These are phyloP conservation scores for Ceratobasidium sp. DNA, from an alignment of 1,284 basidiomycete genomes.

Conservation along the genomic window DNA sequence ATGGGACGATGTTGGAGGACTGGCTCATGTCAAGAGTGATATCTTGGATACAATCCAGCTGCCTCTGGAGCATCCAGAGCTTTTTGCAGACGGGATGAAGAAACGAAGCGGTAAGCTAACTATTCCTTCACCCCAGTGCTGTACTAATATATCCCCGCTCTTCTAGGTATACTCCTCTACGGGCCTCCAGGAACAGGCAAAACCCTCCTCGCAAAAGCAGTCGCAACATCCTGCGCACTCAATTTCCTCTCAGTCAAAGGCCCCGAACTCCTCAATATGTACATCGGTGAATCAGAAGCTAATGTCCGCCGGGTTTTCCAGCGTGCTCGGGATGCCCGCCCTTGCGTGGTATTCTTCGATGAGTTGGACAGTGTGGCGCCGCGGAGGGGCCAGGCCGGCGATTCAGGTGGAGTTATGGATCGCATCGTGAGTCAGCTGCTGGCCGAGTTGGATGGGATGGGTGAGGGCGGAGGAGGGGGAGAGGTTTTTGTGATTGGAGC, in stretches of 20 bases:
- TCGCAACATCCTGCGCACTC: constrained; percentile 90
- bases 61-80: constrained; percentile 92
- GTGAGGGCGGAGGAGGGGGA: constrained; percentile 64
- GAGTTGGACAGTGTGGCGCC: constrained; percentile 98
- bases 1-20: constrained; percentile 98
- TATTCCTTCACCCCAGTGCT: neutral
- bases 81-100: constrained; percentile 94
- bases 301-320: constrained; percentile 95
- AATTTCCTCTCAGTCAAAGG: constrained; percentile 98
- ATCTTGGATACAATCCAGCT: constrained; percentile 98
- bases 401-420: constrained; percentile 97
- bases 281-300: constrained; percentile 98
- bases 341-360: constrained; percentile 97
- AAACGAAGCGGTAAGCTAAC: constrained; percentile 84
- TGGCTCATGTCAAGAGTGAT: constrained; percentile 88
- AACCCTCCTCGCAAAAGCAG: constrained; percentile 92
- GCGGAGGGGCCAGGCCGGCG: constrained; percentile 93
- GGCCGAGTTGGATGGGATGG: constrained; percentile 94
- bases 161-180: constrained; percentile 83
- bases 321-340: constrained; percentile 87
- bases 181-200: constrained; percentile 98
- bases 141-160: constrained; percentile 15
- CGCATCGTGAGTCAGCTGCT: constrained; percentile 96
- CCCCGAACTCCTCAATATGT: constrained; percentile 96
- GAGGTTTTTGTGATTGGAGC: constrained; percentile 97